A percentile compares a stretch with the other conserved stretches of the same genome.
Conservation (phyloP, 768 basidiomycete species). For the Phlebiopsis flavidoalba region DNA sequence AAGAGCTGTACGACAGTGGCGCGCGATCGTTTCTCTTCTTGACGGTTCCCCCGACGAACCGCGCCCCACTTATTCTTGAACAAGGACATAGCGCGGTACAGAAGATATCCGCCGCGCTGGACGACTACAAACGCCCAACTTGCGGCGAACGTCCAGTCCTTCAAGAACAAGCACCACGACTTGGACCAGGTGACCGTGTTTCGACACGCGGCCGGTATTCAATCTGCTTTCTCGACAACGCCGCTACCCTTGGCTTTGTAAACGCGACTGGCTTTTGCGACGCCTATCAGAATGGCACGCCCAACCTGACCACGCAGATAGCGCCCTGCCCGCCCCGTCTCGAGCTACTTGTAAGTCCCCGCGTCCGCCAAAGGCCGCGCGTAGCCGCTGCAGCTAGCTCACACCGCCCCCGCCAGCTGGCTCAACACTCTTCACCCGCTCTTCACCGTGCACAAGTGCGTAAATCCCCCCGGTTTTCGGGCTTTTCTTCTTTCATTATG, state of each 20-base stretch:
- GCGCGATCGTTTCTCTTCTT: slow-evolving; percentile 32
- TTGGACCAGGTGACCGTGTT: slow-evolving; percentile 44
- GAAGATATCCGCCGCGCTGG: slow-evolving; percentile 31
- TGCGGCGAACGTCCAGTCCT: slow-evolving; percentile 33
- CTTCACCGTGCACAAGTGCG: slow-evolving; percentile 59
- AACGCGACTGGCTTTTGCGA: slow-evolving; percentile 56
- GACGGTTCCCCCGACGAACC: slow-evolving; percentile 34
- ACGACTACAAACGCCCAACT: slow-evolving; percentile 49
- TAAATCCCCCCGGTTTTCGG: slow-evolving; percentile 10
- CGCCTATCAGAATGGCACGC: slow-evolving; percentile 55
- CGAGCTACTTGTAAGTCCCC: slow-evolving; percentile 54
- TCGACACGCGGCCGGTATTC: slow-evolving; percentile 58
- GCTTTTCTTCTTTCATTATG: too few relatives aligned
- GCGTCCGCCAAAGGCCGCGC: not conserved
- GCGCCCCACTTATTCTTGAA: slow-evolving; percentile 33
- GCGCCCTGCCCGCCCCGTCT: slow-evolving; percentile 54
- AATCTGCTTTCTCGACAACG: slow-evolving; percentile 43
- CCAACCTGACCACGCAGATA: slow-evolving; percentile 46
- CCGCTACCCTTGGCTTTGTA: slow-evolving; percentile 48
- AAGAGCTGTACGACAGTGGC: slow-evolving; percentile 41
- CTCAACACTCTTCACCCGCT: slow-evolving; percentile 56
- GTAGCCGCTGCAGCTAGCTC: not conserved
- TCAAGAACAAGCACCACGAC: slow-evolving; percentile 33
- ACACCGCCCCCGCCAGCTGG: slow-evolving; percentile 39
- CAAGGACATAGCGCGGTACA: slow-evolving; percentile 28